Evolutionary conservation across 768 basidiomycete genomes (phyloP).

Genomic region (Mycena kentingensis): DNA sequence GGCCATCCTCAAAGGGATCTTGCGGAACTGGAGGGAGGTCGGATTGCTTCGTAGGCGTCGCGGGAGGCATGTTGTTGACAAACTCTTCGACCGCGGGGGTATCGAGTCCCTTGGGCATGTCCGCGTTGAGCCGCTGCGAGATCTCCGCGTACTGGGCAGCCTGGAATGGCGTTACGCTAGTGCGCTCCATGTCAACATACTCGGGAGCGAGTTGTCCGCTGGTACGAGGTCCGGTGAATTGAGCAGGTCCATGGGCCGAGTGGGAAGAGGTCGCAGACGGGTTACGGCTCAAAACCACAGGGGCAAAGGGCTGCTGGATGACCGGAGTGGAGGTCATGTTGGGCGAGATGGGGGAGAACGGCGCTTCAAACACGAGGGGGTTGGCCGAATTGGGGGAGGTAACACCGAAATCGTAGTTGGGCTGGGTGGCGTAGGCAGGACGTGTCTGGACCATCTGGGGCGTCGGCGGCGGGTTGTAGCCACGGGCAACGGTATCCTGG

Average conservation of each 20-base stretch:
- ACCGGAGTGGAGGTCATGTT: constrained; percentile 22
- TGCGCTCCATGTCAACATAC: constrained; percentile 66
- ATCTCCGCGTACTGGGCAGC: constrained; percentile 76
- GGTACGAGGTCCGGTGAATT: constrained; percentile 26
- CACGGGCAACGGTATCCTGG: constrained; percentile 40
- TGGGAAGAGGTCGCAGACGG: constrained; percentile 10
- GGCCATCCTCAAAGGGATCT: constrained; percentile 15
- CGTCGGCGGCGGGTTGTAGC: constrained; percentile 53
- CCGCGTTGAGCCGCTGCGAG: constrained; percentile 52
- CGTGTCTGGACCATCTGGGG: constrained; percentile 67
- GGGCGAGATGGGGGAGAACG: constrained; percentile 35
- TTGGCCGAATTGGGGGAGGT: constrained; percentile 33
- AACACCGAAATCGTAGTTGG: constrained; percentile 27
- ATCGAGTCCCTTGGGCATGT: constrained; percentile 38
- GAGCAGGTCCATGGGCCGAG: not conserved
- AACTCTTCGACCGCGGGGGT: constrained; percentile 34
- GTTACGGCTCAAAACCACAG: constrained; percentile 12
- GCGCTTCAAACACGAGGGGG: constrained; percentile 42
- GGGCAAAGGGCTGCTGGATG: constrained; percentile 1
- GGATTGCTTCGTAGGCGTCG: constrained; percentile 5
- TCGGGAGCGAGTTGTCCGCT: constrained; percentile 30
- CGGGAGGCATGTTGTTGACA: constrained; percentile 16
- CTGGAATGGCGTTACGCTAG: constrained; percentile 75
- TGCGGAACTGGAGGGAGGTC: constrained; percentile 19
- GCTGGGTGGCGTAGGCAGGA: constrained; percentile 40